These are phyloP conservation scores for Amborella trichopoda DNA, from an alignment of 164 flowering plant genomes.

Conservation along the genomic window DNA sequence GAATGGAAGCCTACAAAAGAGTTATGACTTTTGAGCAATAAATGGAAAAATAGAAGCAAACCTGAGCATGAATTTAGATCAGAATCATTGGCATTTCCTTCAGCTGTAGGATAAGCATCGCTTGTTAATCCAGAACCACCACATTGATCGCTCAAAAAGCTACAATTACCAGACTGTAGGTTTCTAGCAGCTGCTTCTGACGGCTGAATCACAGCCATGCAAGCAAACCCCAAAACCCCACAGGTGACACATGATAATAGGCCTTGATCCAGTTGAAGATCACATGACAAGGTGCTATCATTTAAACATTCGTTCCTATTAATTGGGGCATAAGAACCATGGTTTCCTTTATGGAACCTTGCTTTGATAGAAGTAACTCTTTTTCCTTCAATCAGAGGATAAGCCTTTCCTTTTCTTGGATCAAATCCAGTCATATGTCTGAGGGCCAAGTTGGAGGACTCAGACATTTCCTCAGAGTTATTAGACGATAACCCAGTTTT, in stretches of 20 bases:
- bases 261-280: constrained; percentile 47
- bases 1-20: background rate
- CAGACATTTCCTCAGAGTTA: constrained; percentile 30
- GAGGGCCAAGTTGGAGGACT: constrained; percentile 21
- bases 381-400: constrained; percentile 19
- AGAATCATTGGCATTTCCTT: constrained; percentile 14
- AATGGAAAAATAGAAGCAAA: constrained; percentile 10
- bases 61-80: constrained; percentile 28
- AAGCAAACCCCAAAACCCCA: constrained; percentile 80
- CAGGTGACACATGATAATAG: constrained; percentile 90
- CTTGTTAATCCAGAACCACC: constrained; percentile 25
- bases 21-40: background rate
- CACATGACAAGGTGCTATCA: constrained; percentile 17
- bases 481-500: constrained; percentile 35
- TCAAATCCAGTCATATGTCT: constrained; percentile 20
- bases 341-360: no score
- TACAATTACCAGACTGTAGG: constrained; percentile 68
- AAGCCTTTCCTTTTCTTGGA: constrained; percentile 34
- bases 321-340: no score
- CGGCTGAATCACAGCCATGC: constrained; percentile 79
- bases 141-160: constrained; percentile 44
- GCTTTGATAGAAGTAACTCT: constrained; percentile 7
- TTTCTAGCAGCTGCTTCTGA: constrained; percentile 56
- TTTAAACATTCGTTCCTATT: no score
- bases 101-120: constrained; percentile 12